Percentiles rank a stretch among this genome's conserved stretches.
These are phyloP conservation scores for Heterobasidion occidentale DNA, from an alignment of 1,284 basidiomycete genomes.

Conservation along the genomic window DNA sequence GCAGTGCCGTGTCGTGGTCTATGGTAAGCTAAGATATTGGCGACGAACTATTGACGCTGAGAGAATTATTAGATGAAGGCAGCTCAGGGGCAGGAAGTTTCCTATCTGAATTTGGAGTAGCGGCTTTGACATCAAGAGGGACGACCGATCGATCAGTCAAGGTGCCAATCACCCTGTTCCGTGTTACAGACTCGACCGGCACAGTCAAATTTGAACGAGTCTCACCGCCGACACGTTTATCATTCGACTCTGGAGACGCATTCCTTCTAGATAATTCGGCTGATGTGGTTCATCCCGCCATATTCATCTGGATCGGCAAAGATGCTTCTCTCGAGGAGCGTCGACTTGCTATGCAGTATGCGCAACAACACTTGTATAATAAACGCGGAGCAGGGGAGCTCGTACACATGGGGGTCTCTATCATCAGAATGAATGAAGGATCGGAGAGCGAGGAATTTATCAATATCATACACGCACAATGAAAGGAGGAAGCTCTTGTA, in stretches of 20 bases:
- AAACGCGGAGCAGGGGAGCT: constrained; percentile 18
- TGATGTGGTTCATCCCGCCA: constrained; percentile 25
- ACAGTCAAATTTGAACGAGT: constrained; percentile 30
- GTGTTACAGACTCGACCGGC: constrained; percentile 39
- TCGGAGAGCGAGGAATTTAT: constrained; percentile 35
- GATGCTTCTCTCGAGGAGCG: constrained; percentile 39
- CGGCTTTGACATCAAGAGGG: constrained; percentile 12
- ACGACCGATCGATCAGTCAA: constrained; percentile 5
- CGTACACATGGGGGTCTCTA: constrained; percentile 27
- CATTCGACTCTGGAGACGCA: constrained; percentile 37
- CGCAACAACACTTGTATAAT: constrained; percentile 42
- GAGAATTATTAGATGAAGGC: constrained; percentile 36
- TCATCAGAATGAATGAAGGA: constrained; percentile 46
- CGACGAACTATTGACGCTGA: neutral
- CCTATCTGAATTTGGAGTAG: constrained; percentile 33
- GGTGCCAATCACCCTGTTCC: constrained; percentile 28
- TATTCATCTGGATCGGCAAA: constrained; percentile 54
- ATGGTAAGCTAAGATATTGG: constrained; percentile 26
- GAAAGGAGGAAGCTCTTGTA: too few relatives aligned
- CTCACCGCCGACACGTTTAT: constrained; percentile 19
- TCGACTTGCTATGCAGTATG: constrained; percentile 44
- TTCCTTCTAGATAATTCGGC: constrained; percentile 38
- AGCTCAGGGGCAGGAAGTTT: constrained; percentile 36
- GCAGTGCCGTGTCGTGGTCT: constrained; percentile 39
- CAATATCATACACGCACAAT: too few relatives aligned